Evolutionary conservation across 1,284 basidiomycete species (phyloP).

Genomic region (Salmacisia buchloeana): DNA sequence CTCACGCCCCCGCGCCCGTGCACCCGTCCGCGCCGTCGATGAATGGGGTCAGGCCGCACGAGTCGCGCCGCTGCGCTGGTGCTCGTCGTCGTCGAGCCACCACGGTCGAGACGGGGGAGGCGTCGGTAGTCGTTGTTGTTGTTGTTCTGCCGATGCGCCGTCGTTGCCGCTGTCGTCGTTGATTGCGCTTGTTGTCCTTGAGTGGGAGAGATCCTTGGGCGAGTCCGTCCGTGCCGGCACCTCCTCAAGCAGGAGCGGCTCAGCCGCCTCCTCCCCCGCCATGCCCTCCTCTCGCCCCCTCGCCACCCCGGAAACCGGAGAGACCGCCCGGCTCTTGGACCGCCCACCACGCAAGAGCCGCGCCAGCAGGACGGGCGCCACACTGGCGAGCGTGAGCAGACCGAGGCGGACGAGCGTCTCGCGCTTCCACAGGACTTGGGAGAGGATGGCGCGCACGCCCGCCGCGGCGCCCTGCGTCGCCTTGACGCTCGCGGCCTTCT

Average conservation of each 20-base stretch:
- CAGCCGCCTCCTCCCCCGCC: not conserved
- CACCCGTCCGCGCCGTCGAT: too few relatives aligned
- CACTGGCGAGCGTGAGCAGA: slow-evolving; percentile 33
- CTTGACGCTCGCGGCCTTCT: slow-evolving; percentile 17
- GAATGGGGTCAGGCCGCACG: too few relatives aligned
- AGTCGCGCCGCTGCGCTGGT: not conserved
- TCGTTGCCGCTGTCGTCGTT: too few relatives aligned
- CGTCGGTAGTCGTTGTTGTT: too few relatives aligned
- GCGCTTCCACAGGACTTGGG: slow-evolving; percentile 33
- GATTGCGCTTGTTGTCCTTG: too few relatives aligned
- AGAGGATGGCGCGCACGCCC: slow-evolving; percentile 30
- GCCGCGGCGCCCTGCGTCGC: slow-evolving; percentile 24
- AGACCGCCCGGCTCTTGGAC: too few relatives aligned
- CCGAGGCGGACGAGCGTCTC: slow-evolving; percentile 40
- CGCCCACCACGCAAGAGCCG: slow-evolving; percentile 11
- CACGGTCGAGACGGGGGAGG: not conserved
- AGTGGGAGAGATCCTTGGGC: too few relatives aligned
- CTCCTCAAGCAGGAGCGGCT: too few relatives aligned
- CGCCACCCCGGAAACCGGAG: not conserved
- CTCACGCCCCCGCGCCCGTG: too few relatives aligned
- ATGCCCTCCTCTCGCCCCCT: not conserved
- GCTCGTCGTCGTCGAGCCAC: not conserved
- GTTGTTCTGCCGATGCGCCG: not conserved
- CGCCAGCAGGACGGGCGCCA: slow-evolving; percentile 34
- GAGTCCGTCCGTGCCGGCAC: too few relatives aligned